A percentile compares a stretch with the other conserved stretches of the same genome.
These are phyloP conservation scores for Silene latifolia DNA, from an alignment of 148 eudicot genomes.

Conservation along the genomic window DNA sequence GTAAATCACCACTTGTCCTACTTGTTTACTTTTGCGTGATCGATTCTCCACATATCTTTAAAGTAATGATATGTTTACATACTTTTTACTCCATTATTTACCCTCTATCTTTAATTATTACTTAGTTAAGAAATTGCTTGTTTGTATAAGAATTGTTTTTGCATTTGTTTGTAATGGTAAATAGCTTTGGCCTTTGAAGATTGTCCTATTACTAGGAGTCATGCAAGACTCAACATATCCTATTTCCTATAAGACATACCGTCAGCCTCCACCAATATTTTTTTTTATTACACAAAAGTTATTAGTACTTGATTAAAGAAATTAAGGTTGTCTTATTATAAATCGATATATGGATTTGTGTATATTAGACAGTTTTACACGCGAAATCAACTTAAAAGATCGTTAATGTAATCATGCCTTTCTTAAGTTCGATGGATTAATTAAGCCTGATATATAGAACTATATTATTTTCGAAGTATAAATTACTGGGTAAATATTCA, in stretches of 20 bases:
- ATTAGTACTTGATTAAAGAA: background rate
- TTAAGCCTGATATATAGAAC: too few species aligned
- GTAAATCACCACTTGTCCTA: conserved; percentile 19
- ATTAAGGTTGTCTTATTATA: background rate
- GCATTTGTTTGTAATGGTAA: conserved; percentile 17
- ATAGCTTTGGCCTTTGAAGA: too few species aligned
- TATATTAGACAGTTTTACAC: background rate
- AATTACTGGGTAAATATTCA: too few species aligned
- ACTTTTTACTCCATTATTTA: background rate
- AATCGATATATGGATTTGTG: background rate
- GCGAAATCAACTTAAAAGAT: too few species aligned
- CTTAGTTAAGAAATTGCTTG: background rate
- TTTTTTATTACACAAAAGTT: background rate
- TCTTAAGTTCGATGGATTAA: too few species aligned
- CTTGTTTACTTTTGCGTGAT: conserved; percentile 17
- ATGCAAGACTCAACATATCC: conserved; percentile 27
- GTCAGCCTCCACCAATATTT: conserved; percentile 28
- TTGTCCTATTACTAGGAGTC: conserved; percentile 27
- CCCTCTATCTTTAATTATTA: conserved; percentile 1
- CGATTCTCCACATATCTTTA: conserved; percentile 39
- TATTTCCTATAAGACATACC: conserved; percentile 22
- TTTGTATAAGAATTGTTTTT: background rate
- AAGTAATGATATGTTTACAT: conserved; percentile 3
- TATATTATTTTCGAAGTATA: too few species aligned
- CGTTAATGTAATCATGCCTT: too few species aligned